Base-by-base conservation (phyloP, 345 rosid species). In the Acer negundo region DNA sequence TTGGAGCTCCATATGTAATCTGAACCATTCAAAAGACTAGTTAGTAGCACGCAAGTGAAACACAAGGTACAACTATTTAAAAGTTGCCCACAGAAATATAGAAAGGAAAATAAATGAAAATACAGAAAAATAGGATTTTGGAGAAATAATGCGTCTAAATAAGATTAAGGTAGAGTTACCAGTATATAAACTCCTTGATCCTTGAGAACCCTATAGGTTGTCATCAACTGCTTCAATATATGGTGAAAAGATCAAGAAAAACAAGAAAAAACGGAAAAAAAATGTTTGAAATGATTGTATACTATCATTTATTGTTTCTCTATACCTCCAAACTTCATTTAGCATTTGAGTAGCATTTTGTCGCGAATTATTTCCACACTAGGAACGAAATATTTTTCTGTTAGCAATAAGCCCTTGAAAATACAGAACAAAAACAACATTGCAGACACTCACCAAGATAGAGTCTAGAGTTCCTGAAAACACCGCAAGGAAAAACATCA, bases 191-290 rank as follows among this genome's bases (percentile, higher is more conserved):
- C 87, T 89, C 95, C 98, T 80, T 84, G 82, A 84, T 93, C 94
- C 97, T 89, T 94, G 87, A 94, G 98, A 69, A 93, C 98, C 97
- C 98, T 93, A 92, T 85, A 94, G 93, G 86, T 82, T 91, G 87
- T 82, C 83, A 92, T 87, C 89, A 89, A 92, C 98, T 90, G 93
- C 92, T 89, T 94, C 94, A 91, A 91, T 94, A 90, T 90, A 84
- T 77, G 86, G 84, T 90, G 90, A 86, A 88, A 72, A 73, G 74
- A 89, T 92, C 92, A 92, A 90, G 93, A 84, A 80, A 85, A 78
- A 70, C 81, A 79, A 87, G 80, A 84, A 81, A 86, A 83, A 66
- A 16, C 67, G 6, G 84, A 83, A 79, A 7, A 46, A 10, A 77
- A 69, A 74, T 74, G 8, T 11, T 16, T 46, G 23, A 78, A 79